Conservation (phyloP, 208 protist species). For the Wallacemonas rigidus region DNA sequence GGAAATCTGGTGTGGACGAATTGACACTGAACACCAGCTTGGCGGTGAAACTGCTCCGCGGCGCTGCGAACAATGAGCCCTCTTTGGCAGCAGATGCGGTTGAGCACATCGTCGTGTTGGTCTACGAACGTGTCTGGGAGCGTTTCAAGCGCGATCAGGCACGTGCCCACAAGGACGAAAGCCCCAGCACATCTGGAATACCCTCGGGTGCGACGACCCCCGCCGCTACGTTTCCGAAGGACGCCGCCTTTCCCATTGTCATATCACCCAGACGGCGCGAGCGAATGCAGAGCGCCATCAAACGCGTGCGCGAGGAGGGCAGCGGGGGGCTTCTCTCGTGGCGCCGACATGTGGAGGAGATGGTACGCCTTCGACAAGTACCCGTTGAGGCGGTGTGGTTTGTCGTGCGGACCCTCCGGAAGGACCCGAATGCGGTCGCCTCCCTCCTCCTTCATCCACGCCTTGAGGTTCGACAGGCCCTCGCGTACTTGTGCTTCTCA, state of each 20-base stretch:
- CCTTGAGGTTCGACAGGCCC: not conserved
- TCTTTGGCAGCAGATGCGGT: not conserved
- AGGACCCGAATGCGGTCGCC: not conserved
- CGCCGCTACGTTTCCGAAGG: no score
- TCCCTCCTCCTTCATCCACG: not conserved
- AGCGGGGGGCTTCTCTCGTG: not conserved
- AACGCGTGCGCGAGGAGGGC: constrained; percentile 5
- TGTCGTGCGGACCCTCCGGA: not conserved
- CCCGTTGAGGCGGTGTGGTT: not conserved
- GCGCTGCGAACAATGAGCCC: not conserved
- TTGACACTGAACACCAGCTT: not conserved
- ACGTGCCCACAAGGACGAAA: not conserved
- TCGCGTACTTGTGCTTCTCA: not conserved
- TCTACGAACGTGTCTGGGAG: not conserved
- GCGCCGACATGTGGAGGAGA: not conserved
- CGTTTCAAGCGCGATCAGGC: not conserved
- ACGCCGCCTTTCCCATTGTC: not conserved
- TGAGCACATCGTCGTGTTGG: not conserved
- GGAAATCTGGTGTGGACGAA: not conserved
- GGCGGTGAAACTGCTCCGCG: not conserved
- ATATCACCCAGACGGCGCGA: not conserved
- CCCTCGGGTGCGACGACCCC: no score
- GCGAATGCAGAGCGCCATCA: not conserved
- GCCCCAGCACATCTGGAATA: not conserved
- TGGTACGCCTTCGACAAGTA: not conserved